Evolutionary conservation across 2,329 filamentous ascomycete genomes (phyloP).

Genomic region (Fusarium incarnatum): DNA sequence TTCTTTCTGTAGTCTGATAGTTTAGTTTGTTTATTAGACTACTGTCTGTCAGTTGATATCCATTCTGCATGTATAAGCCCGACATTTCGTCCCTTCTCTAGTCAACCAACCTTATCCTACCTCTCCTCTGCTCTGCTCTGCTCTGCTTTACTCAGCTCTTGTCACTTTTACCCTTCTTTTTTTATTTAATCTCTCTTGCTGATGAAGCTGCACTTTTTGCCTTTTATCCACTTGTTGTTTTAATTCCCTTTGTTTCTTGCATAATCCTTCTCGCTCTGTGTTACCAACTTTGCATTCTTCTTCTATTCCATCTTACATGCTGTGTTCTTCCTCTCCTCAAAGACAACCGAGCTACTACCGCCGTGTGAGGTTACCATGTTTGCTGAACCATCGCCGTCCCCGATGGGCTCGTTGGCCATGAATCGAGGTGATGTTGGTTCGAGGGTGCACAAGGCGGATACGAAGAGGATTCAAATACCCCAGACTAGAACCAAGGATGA

Average conservation of each 20-base stretch:
- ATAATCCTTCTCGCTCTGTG: not conserved
- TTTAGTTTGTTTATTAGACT: not conserved
- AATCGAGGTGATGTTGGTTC: constrained; percentile 9
- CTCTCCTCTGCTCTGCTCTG: constrained; percentile 1
- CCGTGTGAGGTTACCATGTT: constrained; percentile 28
- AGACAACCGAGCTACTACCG: constrained; percentile 12
- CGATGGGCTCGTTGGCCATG: constrained; percentile 19
- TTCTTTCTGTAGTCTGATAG: constrained; percentile 12
- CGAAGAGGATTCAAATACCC: constrained; percentile 38
- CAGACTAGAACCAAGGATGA: constrained; percentile 19
- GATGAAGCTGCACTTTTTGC: constrained; percentile 4
- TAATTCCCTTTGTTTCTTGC: not conserved
- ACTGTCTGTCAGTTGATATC: constrained; percentile 4
- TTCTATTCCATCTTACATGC: not conserved
- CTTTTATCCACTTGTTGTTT: constrained; percentile 3
- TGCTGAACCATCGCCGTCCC: constrained; percentile 27
- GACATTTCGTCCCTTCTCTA: constrained; percentile 18
- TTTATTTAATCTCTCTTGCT: not conserved
- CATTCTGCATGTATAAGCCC: constrained; percentile 26
- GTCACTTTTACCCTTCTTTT: not conserved
- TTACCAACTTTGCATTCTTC: not conserved
- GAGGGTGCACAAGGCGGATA: constrained; percentile 17
- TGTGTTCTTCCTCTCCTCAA: constrained; percentile 10
- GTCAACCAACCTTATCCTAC: not conserved
- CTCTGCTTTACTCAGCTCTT: constrained; percentile 20